Evolutionary conservation across 768 basidiomycete genomes (phyloP).

Genomic region (Kwoniella europaea): DNA sequence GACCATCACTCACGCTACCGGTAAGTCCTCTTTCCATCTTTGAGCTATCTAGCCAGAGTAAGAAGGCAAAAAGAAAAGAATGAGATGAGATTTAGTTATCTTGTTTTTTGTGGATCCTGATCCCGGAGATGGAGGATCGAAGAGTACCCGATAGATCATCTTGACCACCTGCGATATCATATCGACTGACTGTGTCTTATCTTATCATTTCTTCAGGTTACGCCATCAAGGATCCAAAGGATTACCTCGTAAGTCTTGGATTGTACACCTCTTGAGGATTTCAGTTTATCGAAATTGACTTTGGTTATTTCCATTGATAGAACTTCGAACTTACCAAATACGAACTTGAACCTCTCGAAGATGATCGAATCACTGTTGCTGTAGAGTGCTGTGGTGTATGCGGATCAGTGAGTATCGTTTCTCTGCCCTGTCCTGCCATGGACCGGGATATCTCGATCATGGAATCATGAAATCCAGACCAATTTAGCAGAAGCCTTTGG

Average conservation of each 20-base stretch:
- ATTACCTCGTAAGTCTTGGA: slow-evolving; percentile 47
- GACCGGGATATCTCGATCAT: too few relatives aligned
- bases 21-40: slow-evolving; percentile 50
- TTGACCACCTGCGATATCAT: too few relatives aligned
- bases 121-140: background rate
- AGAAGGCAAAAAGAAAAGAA: too few relatives aligned
- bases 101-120: background rate
- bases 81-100: too few relatives aligned
- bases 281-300: background rate
- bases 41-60: too few relatives aligned
- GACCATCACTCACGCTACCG: slow-evolving; percentile 43
- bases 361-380: slow-evolving; percentile 53
- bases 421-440: too few relatives aligned
- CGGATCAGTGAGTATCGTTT: slow-evolving; percentile 50
- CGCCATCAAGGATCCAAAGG: slow-evolving; percentile 54
- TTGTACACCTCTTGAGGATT: background rate
- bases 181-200: background rate
- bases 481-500: too few relatives aligned
- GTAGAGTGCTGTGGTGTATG: slow-evolving; percentile 56
- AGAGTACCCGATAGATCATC: slow-evolving; percentile 19
- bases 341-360: slow-evolving; percentile 52
- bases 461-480: too few relatives aligned
- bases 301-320: slow-evolving; percentile 13
- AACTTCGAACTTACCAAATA: slow-evolving; percentile 57
- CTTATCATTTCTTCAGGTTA: slow-evolving; percentile 36